A percentile compares a stretch with the other conserved stretches of the same genome.
phyloP scores from a whole-genome alignment of 495 filamentous ascomycete genomes.

The Pyronema omphalodes region DNA sequence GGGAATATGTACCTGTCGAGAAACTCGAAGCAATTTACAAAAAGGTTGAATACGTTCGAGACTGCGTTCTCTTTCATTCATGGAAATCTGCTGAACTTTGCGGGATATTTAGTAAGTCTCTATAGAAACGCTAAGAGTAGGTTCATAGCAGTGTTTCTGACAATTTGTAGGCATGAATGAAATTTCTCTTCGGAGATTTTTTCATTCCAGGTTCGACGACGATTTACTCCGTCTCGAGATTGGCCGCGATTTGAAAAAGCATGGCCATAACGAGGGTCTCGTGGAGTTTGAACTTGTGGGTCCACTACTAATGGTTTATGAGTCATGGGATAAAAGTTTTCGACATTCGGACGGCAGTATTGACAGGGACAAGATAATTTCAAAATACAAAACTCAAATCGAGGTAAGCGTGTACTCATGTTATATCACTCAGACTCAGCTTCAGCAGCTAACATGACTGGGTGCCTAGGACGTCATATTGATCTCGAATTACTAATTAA shows the following conservation, averaged over 20 bases:
- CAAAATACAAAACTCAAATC: constrained; percentile 3
- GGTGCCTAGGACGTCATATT: no score
- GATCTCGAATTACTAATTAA: no score
- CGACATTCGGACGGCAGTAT: background rate
- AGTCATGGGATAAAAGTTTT: background rate
- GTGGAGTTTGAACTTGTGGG: constrained; percentile 15
- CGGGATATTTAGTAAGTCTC: constrained; percentile 9
- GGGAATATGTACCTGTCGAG: constrained; percentile 14
- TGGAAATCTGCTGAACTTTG: constrained; percentile 7
- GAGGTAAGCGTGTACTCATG: background rate
- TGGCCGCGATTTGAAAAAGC: background rate
- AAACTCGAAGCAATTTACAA: constrained; percentile 11
- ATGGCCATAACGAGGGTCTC: constrained; percentile 2
- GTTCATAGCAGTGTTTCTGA: background rate
- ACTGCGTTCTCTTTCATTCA: constrained; percentile 14
- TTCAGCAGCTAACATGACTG: background rate
- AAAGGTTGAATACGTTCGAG: constrained; percentile 5
- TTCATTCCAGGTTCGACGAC: background rate
- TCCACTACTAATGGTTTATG: constrained; percentile 5
- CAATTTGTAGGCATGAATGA: background rate
- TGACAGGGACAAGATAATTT: background rate
- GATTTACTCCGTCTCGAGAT: background rate
- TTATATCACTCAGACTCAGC: background rate
- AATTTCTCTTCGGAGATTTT: background rate
- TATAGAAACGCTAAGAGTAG: background rate